These are phyloP conservation scores for Aspergillus caelatus DNA, from an alignment of 2,329 filamentous ascomycete species.

Conservation along the genomic window DNA sequence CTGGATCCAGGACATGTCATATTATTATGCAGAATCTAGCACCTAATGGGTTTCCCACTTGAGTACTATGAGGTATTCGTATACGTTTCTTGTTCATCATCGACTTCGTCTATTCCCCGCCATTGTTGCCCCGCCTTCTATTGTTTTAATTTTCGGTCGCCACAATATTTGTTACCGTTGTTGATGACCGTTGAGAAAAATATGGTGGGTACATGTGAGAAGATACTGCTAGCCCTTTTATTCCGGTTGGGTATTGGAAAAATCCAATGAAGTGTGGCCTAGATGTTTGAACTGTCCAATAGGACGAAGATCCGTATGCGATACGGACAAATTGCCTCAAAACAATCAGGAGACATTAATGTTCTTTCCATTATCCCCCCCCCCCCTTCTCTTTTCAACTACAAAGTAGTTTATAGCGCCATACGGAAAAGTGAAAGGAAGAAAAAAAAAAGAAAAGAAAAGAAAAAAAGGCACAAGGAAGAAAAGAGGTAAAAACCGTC, in stretches of 20 bases:
- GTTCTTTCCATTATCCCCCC: not conserved
- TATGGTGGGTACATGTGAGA: not conserved
- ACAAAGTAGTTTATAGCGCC: not conserved
- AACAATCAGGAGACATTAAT: not conserved
- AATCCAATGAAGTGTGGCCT: not conserved
- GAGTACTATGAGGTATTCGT: slow-evolving; percentile 5
- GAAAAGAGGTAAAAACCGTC: not conserved
- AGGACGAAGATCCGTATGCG: not conserved
- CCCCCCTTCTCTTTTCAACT: not conserved
- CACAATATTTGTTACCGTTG: not conserved
- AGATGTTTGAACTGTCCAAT: not conserved
- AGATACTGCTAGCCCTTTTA: not conserved
- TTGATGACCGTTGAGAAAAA: not conserved
- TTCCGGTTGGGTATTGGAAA: not conserved
- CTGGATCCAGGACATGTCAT: slow-evolving; percentile 7
- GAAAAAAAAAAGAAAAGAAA: not conserved
- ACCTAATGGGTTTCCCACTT: not conserved
- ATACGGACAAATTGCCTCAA: not conserved
- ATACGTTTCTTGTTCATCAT: slow-evolving; percentile 11
- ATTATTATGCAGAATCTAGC: slow-evolving; percentile 7
- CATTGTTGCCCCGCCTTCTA: slow-evolving; percentile 5
- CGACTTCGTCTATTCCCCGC: slow-evolving; percentile 1
- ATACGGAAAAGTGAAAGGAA: not conserved
- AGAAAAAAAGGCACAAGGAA: not conserved
- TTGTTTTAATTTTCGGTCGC: not conserved